Evolutionary conservation across 371 early-diverging fungal genomes (phyloP).

Genomic region (Mortierella sp.): DNA sequence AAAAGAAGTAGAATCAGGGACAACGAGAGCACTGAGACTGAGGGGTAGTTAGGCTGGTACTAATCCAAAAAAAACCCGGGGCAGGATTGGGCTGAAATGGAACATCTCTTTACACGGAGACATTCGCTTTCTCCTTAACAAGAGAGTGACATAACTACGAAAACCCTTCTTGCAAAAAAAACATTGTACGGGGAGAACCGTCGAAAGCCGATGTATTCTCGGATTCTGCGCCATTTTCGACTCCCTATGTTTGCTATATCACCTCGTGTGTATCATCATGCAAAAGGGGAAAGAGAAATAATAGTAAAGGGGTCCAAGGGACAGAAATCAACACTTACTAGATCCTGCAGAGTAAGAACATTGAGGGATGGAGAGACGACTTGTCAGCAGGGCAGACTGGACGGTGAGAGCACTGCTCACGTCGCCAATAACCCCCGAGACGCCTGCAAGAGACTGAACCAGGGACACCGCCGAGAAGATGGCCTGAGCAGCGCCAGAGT

Average conservation of each 20-base stretch:
- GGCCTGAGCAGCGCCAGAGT: conserved; percentile 71
- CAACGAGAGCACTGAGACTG: background rate
- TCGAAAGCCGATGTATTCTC: background rate
- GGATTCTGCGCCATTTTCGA: background rate
- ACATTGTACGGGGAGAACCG: background rate
- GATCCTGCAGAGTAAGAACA: conserved; percentile 73
- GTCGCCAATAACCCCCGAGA: conserved; percentile 71
- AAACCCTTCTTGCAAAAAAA: background rate
- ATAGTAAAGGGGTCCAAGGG: background rate
- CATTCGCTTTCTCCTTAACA: background rate
- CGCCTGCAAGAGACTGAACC: conserved; percentile 64
- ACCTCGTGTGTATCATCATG: conserved; percentile 1
- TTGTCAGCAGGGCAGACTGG: conserved; percentile 69
- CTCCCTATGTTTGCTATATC: background rate
- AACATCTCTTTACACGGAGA: background rate
- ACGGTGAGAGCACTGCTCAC: conserved; percentile 72
- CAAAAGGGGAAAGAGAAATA: background rate
- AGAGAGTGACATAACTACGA: background rate
- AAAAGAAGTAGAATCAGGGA: background rate
- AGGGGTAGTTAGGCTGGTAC: background rate
- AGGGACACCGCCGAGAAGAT: conserved; percentile 72
- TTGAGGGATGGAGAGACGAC: conserved; percentile 72
- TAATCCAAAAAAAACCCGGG: background rate
- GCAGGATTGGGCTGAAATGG: background rate
- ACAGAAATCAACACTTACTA: conserved; percentile 53